phyloP scores from a whole-genome alignment of 352 stramenopile genomes.

The Phytophthora niederhauseri region DNA sequence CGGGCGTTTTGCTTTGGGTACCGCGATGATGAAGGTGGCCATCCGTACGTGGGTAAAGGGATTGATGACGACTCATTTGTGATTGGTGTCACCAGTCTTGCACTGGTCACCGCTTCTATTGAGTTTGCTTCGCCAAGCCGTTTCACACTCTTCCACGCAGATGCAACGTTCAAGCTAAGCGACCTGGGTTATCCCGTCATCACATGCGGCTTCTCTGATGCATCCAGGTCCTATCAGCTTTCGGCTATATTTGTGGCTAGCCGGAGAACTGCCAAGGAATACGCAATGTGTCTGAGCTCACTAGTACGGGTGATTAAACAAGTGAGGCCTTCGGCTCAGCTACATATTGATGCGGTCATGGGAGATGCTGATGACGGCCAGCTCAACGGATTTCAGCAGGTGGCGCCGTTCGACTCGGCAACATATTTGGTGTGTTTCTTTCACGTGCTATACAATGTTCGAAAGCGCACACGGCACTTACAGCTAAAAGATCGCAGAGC shows the following conservation, averaged over 20 bases:
- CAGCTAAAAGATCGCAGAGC: neutral
- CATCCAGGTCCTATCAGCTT: neutral
- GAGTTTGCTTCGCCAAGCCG: neutral
- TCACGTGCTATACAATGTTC: slow-evolving; percentile 13
- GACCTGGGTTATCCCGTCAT: neutral
- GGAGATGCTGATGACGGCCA: neutral
- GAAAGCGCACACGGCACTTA: slow-evolving; percentile 4
- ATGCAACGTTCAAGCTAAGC: neutral
- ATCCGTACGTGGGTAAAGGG: neutral
- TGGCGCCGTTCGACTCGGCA: neutral
- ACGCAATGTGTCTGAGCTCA: neutral
- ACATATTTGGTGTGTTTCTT: slow-evolving; percentile 14
- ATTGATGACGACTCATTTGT: neutral
- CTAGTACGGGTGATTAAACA: neutral
- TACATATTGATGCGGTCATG: neutral
- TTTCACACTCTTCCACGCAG: neutral
- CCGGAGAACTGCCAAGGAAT: neutral
- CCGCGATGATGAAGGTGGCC: neutral
- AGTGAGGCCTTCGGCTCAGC: neutral
- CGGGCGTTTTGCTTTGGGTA: neutral
- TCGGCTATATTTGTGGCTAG: neutral
- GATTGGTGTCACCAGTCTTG: neutral
- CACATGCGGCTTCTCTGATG: neutral
- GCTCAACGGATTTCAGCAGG: neutral
- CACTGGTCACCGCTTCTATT: neutral